These are phyloP conservation scores for Gomphus bonarii DNA, from an alignment of 1,284 basidiomycete species.

Conservation along the genomic window DNA sequence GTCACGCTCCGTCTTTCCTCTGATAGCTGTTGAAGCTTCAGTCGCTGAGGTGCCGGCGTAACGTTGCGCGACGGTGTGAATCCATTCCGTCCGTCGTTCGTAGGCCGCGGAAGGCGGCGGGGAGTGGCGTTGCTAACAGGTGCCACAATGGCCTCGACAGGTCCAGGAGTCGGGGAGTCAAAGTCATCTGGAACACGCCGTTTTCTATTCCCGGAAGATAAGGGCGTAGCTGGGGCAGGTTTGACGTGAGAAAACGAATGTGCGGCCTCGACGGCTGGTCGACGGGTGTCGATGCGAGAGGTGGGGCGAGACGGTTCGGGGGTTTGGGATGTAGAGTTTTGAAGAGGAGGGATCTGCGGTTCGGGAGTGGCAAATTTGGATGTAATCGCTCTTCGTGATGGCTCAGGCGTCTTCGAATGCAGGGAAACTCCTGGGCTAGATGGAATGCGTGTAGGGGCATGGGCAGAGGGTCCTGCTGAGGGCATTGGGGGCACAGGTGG, in stretches of 20 bases:
- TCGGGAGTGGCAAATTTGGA: slow-evolving; percentile 5
- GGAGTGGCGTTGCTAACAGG: slow-evolving; percentile 37
- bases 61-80: slow-evolving; percentile 58
- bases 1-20: slow-evolving; percentile 29
- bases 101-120: slow-evolving; percentile 37
- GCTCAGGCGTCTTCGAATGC: slow-evolving; percentile 28
- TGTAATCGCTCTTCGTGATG: slow-evolving; percentile 23
- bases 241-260: slow-evolving; percentile 8
- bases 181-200: slow-evolving; percentile 65
- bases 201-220: slow-evolving; percentile 43
- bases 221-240: slow-evolving; percentile 16
- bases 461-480: background rate
- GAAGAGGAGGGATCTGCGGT: background rate
- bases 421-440: slow-evolving; percentile 18
- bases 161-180: slow-evolving; percentile 40
- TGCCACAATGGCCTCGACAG: slow-evolving; percentile 40
- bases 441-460: slow-evolving; percentile 14
- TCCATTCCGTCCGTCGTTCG: slow-evolving; percentile 48
- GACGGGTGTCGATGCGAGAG: background rate
- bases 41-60: slow-evolving; percentile 25
- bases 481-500: slow-evolving; percentile 9
- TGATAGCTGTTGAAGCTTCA: slow-evolving; percentile 30
- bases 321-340: slow-evolving; percentile 37
- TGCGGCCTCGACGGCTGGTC: background rate
- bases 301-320: slow-evolving; percentile 30